Evolutionary conservation across 192 early-diverging fungal genomes (phyloP).

Genomic region (Coemansia sp.): DNA sequence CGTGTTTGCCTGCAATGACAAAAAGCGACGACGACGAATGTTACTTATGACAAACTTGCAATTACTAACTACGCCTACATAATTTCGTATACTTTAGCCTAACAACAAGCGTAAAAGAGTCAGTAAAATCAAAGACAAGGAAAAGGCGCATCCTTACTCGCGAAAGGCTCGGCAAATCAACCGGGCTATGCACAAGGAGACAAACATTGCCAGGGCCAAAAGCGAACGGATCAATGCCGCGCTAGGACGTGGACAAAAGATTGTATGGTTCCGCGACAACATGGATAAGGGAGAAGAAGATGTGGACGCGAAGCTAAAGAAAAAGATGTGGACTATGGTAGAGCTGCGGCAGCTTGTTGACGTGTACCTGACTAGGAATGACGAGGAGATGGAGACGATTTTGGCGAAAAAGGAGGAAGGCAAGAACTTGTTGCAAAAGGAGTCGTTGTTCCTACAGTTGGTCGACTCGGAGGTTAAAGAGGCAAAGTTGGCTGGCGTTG

Average conservation of each 20-base stretch:
- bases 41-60: background rate
- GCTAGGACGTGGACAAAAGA: slow-evolving; percentile 56
- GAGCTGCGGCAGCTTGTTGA: slow-evolving; percentile 25
- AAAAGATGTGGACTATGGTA: slow-evolving; percentile 37
- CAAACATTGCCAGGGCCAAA: slow-evolving; percentile 53
- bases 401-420: slow-evolving; percentile 40
- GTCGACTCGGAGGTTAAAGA: slow-evolving; percentile 31
- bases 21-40: background rate
- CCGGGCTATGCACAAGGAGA: slow-evolving; percentile 62
- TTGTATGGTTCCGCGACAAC: slow-evolving; percentile 69
- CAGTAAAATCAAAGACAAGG: slow-evolving; percentile 59
- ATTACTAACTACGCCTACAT: background rate
- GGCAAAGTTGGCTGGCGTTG: slow-evolving; percentile 34
- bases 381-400: slow-evolving; percentile 61
- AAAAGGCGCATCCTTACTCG: slow-evolving; percentile 76
- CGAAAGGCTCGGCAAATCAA: slow-evolving; percentile 70
- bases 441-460: slow-evolving; percentile 39
- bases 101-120: slow-evolving; percentile 62
- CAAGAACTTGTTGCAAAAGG: slow-evolving; percentile 39
- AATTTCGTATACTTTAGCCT: slow-evolving; percentile 39
- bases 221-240: slow-evolving; percentile 37
- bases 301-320: slow-evolving; percentile 53
- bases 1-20: background rate
- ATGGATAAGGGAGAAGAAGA: slow-evolving; percentile 52
- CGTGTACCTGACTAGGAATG: slow-evolving; percentile 62